Conservation (phyloP, 257 asterid genomes). For the Linderniella brevidens region DNA sequence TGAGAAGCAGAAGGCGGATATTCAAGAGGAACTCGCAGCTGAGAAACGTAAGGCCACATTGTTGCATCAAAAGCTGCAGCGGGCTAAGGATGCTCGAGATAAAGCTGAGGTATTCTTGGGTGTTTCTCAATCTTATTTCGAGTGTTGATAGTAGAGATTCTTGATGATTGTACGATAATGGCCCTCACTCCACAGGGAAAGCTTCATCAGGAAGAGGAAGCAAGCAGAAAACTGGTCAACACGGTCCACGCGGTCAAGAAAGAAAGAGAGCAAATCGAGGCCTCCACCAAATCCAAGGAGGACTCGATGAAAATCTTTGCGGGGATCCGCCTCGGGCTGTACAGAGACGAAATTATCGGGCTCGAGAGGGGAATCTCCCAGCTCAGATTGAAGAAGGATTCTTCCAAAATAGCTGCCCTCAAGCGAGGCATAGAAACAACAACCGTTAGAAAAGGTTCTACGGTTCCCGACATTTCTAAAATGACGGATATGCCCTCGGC, state of each 20-base stretch:
- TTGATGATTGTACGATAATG: too few species aligned
- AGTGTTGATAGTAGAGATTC: background rate
- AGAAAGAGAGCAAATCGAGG: constrained; percentile 64
- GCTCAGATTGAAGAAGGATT: constrained; percentile 60
- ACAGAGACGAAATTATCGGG: constrained; percentile 48
- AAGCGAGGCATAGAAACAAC: constrained; percentile 51
- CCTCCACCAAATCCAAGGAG: constrained; percentile 56
- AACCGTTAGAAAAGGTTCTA: constrained; percentile 16
- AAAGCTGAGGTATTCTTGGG: constrained; percentile 61
- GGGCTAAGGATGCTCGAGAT: constrained; percentile 35
- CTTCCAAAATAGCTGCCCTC: constrained; percentile 73
- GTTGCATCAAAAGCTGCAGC: constrained; percentile 41
- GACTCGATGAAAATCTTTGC: constrained; percentile 45
- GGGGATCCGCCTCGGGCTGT: constrained; percentile 48
- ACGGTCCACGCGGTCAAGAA: constrained; percentile 35
- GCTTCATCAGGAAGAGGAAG: constrained; percentile 37
- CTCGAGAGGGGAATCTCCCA: constrained; percentile 66
- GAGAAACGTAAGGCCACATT: constrained; percentile 32
- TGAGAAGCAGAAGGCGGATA: constrained; percentile 73
- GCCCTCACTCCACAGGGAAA: too few species aligned
- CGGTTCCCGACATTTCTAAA: constrained; percentile 22
- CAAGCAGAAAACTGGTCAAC: constrained; percentile 37
- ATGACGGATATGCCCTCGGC: constrained; percentile 15
- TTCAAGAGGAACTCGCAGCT: constrained; percentile 65
- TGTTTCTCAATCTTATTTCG: background rate